Percentiles rank a stretch among this genome's conserved stretches.
These are phyloP conservation scores for Favolaschia claudopus DNA, from an alignment of 768 basidiomycete species.

Conservation along the genomic window DNA sequence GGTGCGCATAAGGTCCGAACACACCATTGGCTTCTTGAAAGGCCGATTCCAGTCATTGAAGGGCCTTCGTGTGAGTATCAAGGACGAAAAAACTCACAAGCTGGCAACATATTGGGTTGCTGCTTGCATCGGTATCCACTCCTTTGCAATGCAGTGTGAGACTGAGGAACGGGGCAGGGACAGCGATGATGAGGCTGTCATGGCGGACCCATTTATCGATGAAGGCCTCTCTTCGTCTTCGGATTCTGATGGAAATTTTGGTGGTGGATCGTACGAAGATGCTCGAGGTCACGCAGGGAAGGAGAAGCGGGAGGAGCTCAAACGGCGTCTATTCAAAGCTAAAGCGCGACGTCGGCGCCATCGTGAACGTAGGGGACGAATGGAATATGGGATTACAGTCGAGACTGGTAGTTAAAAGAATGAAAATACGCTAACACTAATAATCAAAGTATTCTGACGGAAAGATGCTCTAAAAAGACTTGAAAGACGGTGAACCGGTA, in stretches of 20 bases:
- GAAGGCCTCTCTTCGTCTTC: slow-evolving; percentile 24
- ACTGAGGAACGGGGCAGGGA: slow-evolving; percentile 19
- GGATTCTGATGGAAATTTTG: neutral
- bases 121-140: slow-evolving; percentile 34
- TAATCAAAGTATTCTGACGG: neutral
- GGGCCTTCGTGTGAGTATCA: slow-evolving; percentile 28
- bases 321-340: neutral
- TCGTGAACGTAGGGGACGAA: neutral
- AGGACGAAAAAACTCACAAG: slow-evolving; percentile 25
- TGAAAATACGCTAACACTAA: neutral
- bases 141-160: slow-evolving; percentile 31
- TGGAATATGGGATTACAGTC: neutral
- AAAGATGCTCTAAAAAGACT: no score
- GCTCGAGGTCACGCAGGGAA: neutral
- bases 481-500: no score
- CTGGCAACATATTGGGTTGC: slow-evolving; percentile 35
- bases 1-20: slow-evolving; percentile 45
- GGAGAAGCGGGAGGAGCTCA: neutral
- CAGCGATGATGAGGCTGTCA: slow-evolving; percentile 1
- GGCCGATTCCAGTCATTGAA: slow-evolving; percentile 39
- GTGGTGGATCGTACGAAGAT: neutral
- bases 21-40: slow-evolving; percentile 49
- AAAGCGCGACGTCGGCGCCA: neutral
- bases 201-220: slow-evolving; percentile 26
- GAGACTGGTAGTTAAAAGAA: neutral